Evolutionary conservation across 441 rosid genomes (phyloP).

Genomic region (Corymbia citriodora): DNA sequence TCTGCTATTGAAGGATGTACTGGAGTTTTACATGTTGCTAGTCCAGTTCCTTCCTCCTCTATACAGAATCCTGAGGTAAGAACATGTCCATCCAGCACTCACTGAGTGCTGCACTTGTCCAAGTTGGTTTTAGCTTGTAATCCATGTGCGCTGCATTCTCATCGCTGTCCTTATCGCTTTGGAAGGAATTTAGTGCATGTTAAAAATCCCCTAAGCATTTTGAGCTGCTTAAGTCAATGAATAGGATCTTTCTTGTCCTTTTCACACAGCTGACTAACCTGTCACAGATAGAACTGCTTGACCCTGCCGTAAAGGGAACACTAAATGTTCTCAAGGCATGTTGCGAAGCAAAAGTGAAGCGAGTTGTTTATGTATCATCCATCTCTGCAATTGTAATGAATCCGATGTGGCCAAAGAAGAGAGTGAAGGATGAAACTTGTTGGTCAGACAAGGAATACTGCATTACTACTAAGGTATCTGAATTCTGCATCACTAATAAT

Average conservation of each 20-base stretch:
- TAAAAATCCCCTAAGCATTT: neutral
- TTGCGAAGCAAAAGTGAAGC: constrained; percentile 47
- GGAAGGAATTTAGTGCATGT: neutral
- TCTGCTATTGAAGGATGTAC: constrained; percentile 48
- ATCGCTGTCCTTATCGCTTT: neutral
- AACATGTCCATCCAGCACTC: neutral
- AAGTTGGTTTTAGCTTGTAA: neutral
- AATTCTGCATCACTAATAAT: neutral
- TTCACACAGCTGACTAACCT: too few relatives aligned
- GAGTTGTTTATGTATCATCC: constrained; percentile 65
- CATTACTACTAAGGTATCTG: constrained; percentile 25
- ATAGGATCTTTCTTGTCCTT: neutral
- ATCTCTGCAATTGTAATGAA: constrained; percentile 41
- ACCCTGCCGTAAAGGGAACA: constrained; percentile 66
- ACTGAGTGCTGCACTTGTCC: neutral
- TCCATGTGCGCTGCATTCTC: neutral
- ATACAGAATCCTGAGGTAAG: constrained; percentile 58
- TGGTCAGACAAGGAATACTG: constrained; percentile 75
- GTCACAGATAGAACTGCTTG: constrained; percentile 50
- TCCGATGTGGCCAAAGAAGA: constrained; percentile 49
- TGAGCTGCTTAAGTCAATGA: neutral
- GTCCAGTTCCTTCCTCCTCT: constrained; percentile 44
- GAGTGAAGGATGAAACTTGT: constrained; percentile 49
- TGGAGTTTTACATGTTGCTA: constrained; percentile 69
- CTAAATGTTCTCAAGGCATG: constrained; percentile 71